Conservation (phyloP, 2,329 filamentous ascomycete species). For the Hypocreales sp. region DNA sequence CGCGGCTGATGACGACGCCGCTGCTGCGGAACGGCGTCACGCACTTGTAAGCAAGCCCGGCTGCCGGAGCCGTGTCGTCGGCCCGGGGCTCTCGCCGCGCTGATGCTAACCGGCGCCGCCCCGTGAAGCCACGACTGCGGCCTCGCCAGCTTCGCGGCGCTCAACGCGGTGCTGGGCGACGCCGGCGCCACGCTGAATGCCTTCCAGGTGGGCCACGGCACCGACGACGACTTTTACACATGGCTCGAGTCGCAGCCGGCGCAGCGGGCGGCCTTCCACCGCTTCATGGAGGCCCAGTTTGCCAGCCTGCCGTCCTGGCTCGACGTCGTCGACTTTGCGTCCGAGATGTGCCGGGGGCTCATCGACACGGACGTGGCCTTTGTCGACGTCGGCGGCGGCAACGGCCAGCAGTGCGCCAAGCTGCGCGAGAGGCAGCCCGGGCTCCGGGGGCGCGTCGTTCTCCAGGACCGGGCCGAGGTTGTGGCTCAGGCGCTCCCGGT, state of each 20-base stretch:
- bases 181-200: slow-evolving; percentile 3
- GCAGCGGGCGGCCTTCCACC: slow-evolving; percentile 9
- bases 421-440: slow-evolving; percentile 4
- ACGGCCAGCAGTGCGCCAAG: slow-evolving; percentile 7
- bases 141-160: slow-evolving; percentile 4
- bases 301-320: slow-evolving; percentile 9
- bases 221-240: slow-evolving; percentile 6
- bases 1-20: slow-evolving; percentile 4
- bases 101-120: too few relatives aligned
- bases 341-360: slow-evolving; percentile 4
- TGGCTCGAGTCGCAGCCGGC: slow-evolving; percentile 7
- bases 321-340: slow-evolving; percentile 7
- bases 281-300: slow-evolving; percentile 11
- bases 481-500: slow-evolving; percentile 7
- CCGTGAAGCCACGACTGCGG: slow-evolving; percentile 6
- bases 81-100: too few relatives aligned
- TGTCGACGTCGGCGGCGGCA: slow-evolving; percentile 9
- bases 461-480: slow-evolving; percentile 10
- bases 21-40: slow-evolving; percentile 5
- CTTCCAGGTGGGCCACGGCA: slow-evolving; percentile 6
- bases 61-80: too few relatives aligned
- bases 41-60: slow-evolving; percentile 5
- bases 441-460: slow-evolving; percentile 4
- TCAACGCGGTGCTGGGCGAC: slow-evolving; percentile 5
- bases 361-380: slow-evolving; percentile 3